Conservation (phyloP, 257 asterid genomes). For the Scutellaria galericulata region DNA sequence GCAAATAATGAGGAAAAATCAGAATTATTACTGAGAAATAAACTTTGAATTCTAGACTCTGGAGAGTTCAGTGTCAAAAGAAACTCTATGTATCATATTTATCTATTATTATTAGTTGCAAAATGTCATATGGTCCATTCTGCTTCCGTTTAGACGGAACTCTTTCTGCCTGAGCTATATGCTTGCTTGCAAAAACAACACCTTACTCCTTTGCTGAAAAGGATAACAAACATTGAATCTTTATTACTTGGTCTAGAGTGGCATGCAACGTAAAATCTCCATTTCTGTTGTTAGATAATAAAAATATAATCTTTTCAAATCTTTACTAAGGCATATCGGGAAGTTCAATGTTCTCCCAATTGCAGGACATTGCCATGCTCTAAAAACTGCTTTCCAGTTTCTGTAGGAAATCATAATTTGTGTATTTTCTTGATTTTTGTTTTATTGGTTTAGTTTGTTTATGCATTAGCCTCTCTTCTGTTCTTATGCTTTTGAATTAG, state of each 20-base stretch:
- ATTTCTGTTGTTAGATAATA: slow-evolving; percentile 1
- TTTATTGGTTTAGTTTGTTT: not conserved
- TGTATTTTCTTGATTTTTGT: not conserved
- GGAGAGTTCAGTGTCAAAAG: slow-evolving; percentile 1
- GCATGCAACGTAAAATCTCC: slow-evolving; percentile 17
- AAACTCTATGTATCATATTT: slow-evolving; percentile 7
- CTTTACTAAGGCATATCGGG: not conserved
- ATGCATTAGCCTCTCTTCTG: slow-evolving; percentile 27
- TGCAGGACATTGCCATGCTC: slow-evolving; percentile 1
- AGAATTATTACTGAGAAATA: not conserved
- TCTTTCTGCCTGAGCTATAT: not conserved
- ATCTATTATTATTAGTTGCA: not conserved
- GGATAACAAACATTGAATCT: slow-evolving; percentile 1
- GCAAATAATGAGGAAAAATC: not conserved
- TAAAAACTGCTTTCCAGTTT: not conserved
- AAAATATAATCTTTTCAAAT: slow-evolving; percentile 1
- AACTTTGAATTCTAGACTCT: not conserved
- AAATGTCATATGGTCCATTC: not conserved
- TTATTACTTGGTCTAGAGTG: slow-evolving; percentile 1
- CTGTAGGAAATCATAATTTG: not conserved
- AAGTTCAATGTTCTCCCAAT: not conserved
- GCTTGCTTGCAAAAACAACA: not conserved
- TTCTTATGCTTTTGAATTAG: slow-evolving; percentile 49
- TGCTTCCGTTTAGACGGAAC: not conserved
- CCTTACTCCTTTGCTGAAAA: slow-evolving; percentile 14